A percentile compares a stretch with the other conserved stretches of the same genome.
These are phyloP conservation scores for Lodderomyces parapsilosis DNA, from an alignment of 1,139 yeast species.

Conservation along the genomic window DNA sequence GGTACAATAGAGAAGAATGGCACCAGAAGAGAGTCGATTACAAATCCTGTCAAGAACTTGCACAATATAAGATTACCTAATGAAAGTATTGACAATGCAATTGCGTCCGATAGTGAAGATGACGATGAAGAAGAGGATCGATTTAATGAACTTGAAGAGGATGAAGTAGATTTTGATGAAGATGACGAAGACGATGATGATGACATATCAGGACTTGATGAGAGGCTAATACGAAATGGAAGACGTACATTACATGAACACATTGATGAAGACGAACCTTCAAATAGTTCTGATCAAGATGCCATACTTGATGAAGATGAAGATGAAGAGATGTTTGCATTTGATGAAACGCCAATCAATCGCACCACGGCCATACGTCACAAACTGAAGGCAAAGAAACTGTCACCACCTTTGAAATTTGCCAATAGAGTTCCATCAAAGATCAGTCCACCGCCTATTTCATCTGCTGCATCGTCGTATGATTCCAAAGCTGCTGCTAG, in stretches of 20 bases:
- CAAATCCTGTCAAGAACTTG: conserved; percentile 43
- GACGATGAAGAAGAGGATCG: conserved; percentile 33
- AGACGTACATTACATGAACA: conserved; percentile 15
- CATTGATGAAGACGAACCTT: conserved; percentile 14
- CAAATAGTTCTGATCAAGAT: conserved; percentile 8
- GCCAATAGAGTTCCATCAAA: conserved; percentile 47
- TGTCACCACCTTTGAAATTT: conserved; percentile 41
- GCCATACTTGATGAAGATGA: conserved; percentile 9
- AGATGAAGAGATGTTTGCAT: conserved; percentile 38
- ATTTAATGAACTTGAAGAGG: conserved; percentile 16
- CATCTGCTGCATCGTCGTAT: conserved; percentile 14
- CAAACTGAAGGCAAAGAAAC: conserved; percentile 13
- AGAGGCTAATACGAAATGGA: conserved; percentile 1
- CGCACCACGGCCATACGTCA: not conserved
- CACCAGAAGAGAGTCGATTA: conserved; percentile 54
- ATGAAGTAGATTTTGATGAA: conserved; percentile 6
- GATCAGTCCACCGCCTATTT: conserved; percentile 38
- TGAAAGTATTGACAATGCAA: conserved; percentile 32
- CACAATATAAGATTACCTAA: conserved; percentile 48
- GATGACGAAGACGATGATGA: conserved; percentile 12
- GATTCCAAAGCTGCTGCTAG: conserved; percentile 22
- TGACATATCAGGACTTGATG: conserved; percentile 3
- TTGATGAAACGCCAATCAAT: conserved; percentile 37
- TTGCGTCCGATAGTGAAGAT: conserved; percentile 47
- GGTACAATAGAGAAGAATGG: not conserved